Conservation (phyloP, 1,139 yeast genomes). For the Saccharomyces hybrid region DNA sequence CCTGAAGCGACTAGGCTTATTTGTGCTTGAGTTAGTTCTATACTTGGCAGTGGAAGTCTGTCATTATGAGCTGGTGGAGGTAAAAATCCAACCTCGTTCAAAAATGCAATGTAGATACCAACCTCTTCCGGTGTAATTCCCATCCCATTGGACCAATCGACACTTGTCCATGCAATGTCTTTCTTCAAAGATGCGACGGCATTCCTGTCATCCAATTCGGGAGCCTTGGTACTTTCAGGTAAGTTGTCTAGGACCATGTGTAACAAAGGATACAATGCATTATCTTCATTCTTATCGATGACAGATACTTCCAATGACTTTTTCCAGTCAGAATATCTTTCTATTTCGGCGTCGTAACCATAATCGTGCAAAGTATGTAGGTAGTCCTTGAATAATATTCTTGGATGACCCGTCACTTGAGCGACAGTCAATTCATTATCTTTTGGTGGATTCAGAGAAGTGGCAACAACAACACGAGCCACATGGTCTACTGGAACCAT, state of each 20-base stretch:
- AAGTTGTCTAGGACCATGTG: slow-evolving; percentile 91
- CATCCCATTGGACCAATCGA: slow-evolving; percentile 57
- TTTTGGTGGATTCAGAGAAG: slow-evolving; percentile 70
- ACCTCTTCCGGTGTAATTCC: slow-evolving; percentile 64
- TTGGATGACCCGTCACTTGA: slow-evolving; percentile 94
- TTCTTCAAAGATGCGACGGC: slow-evolving; percentile 57
- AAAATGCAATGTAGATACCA: slow-evolving; percentile 73
- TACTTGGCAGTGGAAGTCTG: slow-evolving; percentile 46
- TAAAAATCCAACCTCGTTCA: slow-evolving; percentile 72
- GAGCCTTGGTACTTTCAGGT: slow-evolving; percentile 88
- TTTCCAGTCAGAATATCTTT: slow-evolving; percentile 76
- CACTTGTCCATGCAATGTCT: slow-evolving; percentile 59
- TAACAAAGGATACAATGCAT: slow-evolving; percentile 84
- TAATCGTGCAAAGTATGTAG: slow-evolving; percentile 55
- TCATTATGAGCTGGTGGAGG: slow-evolving; percentile 48
- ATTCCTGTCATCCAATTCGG: slow-evolving; percentile 84
- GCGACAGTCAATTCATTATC: slow-evolving; percentile 56
- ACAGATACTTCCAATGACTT: slow-evolving; percentile 67
- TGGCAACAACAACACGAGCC: slow-evolving; percentile 80
- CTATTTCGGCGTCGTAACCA: slow-evolving; percentile 61
- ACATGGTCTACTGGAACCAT: slow-evolving; percentile 99
- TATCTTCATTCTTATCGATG: slow-evolving; percentile 60
- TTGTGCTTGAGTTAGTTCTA: slow-evolving; percentile 51
- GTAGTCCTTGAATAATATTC: slow-evolving; percentile 72
- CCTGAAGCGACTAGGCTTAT: slow-evolving; percentile 62